These are phyloP conservation scores for Lagenidium sp. DNA, from an alignment of 352 stramenopile species.

Conservation along the genomic window DNA sequence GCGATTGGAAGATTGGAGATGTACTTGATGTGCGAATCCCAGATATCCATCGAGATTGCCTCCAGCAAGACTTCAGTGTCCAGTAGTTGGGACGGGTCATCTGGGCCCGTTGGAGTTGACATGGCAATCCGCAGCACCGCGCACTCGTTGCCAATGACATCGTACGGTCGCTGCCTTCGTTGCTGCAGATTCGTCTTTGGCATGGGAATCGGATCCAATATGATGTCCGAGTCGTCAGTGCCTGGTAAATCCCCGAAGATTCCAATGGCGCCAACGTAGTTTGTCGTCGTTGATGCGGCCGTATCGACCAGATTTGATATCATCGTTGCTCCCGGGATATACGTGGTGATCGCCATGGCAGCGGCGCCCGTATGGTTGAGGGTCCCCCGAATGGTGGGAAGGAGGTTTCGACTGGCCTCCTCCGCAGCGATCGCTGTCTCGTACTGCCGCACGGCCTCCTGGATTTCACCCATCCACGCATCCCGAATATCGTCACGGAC, in stretches of 20 bases:
- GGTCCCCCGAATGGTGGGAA: slow-evolving; percentile 46
- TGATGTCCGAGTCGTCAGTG: slow-evolving; percentile 35
- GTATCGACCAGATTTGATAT: slow-evolving; percentile 70
- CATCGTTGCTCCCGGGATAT: slow-evolving; percentile 59
- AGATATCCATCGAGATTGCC: slow-evolving; percentile 84
- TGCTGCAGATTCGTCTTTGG: slow-evolving; percentile 20
- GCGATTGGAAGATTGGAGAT: slow-evolving; percentile 64
- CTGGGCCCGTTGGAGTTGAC: no score
- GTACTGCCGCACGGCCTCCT: slow-evolving; percentile 46
- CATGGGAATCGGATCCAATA: slow-evolving; percentile 42
- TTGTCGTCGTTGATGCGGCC: slow-evolving; percentile 39
- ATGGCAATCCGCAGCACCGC: slow-evolving; percentile 75
- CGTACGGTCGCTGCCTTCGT: no score
- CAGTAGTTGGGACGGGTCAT: no score
- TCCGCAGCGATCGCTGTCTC: slow-evolving; percentile 31
- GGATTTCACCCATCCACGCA: slow-evolving; percentile 49
- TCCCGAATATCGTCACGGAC: slow-evolving; percentile 41
- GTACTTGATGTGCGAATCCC: slow-evolving; percentile 77
- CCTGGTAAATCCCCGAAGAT: slow-evolving; percentile 59
- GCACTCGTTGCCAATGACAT: slow-evolving; percentile 39
- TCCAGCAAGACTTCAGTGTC: slow-evolving; percentile 78
- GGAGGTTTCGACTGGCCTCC: slow-evolving; percentile 28
- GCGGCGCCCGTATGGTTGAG: slow-evolving; percentile 42
- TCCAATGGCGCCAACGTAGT: slow-evolving; percentile 25
- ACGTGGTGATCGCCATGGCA: slow-evolving; percentile 65